phyloP scores from a whole-genome alignment of 1,139 yeast genomes.

The Pichia norvegensis region DNA sequence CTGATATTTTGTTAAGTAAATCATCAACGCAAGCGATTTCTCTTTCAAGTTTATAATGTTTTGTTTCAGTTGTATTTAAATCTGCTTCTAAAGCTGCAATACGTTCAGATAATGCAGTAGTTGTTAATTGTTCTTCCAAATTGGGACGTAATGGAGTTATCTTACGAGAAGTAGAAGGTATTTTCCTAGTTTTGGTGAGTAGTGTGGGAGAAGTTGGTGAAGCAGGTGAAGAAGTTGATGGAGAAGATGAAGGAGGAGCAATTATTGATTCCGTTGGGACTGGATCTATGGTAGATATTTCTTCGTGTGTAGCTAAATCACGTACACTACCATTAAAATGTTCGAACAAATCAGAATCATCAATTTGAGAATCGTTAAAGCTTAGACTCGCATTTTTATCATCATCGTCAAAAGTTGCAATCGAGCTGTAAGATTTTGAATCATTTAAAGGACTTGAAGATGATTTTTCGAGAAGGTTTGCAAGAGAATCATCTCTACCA shows the following conservation, averaged over 20 bases:
- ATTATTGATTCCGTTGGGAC: too few relatives aligned
- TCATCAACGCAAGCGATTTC: conserved; percentile 28
- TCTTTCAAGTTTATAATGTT: conserved; percentile 23
- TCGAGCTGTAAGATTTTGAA: conserved; percentile 6
- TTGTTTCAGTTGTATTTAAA: conserved; percentile 16
- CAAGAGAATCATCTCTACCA: not conserved
- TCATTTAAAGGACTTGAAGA: not conserved
- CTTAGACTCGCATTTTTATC: not conserved
- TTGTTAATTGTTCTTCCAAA: not conserved
- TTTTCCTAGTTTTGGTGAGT: conserved; percentile 4
- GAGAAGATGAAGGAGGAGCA: too few relatives aligned
- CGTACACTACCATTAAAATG: conserved; percentile 12
- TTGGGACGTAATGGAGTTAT: conserved; percentile 21
- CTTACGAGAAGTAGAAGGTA: conserved; percentile 14
- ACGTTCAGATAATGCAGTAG: conserved; percentile 9
- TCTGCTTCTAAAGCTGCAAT: conserved; percentile 17
- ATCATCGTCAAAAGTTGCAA: conserved; percentile 15
- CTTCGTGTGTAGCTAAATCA: conserved; percentile 10
- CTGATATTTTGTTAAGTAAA: conserved; percentile 13
- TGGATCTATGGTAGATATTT: too few relatives aligned
- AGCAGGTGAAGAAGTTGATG: not conserved
- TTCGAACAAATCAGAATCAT: conserved; percentile 12
- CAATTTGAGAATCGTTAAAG: not conserved
- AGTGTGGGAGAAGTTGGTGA: conserved; percentile 6
- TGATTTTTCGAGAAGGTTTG: not conserved